Conservation (phyloP, 176 grass and related monocot species). For the Otatea glauca region DNA sequence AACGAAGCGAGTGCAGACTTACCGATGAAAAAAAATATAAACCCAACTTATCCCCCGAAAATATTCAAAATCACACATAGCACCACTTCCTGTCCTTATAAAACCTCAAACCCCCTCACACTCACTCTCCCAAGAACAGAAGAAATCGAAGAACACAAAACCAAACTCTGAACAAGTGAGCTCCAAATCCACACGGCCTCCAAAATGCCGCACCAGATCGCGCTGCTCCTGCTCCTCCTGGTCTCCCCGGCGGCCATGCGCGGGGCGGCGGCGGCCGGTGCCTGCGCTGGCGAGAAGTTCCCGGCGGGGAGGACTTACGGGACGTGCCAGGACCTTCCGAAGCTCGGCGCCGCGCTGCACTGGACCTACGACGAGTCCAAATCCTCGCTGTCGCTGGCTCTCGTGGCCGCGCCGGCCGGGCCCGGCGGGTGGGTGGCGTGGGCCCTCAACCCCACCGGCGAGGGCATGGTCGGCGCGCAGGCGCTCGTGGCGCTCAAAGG, state of each 20-base stretch:
- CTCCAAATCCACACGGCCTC: background rate
- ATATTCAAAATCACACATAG: background rate
- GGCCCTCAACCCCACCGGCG: constrained; percentile 66
- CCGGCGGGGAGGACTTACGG: constrained; percentile 42
- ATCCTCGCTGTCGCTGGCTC: constrained; percentile 53
- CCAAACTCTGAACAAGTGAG: background rate
- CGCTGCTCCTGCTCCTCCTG: constrained; percentile 43
- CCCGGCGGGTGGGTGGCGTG: constrained; percentile 70
- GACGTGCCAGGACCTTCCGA: constrained; percentile 66
- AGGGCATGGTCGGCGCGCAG: constrained; percentile 71
- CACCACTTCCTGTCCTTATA: constrained; percentile 21
- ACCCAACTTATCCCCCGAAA: background rate
- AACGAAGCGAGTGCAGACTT: too few relatives aligned
- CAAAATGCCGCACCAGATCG: constrained; percentile 24
- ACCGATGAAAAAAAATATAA: background rate
- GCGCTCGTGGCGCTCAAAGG: constrained; percentile 59
- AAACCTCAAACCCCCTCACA: constrained; percentile 6
- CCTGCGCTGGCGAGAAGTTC: constrained; percentile 59
- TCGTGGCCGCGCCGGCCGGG: constrained; percentile 59
- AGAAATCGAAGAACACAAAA: background rate
- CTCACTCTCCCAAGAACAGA: background rate
- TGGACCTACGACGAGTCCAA: constrained; percentile 60
- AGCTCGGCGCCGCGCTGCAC: constrained; percentile 63
- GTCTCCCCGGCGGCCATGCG: background rate
- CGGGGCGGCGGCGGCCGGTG: background rate